Evolutionary conservation across 2,329 filamentous ascomycete species (phyloP).

Genomic region (Pseudogymnoascus sp.): DNA sequence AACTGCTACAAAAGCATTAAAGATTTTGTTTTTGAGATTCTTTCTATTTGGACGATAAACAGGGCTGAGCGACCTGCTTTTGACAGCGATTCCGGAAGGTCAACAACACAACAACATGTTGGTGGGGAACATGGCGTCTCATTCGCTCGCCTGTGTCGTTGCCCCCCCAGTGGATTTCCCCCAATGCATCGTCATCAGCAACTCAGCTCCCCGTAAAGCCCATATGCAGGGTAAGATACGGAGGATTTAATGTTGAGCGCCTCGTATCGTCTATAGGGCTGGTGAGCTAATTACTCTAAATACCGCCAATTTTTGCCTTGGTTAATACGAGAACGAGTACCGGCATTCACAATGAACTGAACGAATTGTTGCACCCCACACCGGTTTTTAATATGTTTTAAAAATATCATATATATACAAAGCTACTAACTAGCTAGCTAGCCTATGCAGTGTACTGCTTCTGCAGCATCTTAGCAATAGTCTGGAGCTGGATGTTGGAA

Average conservation of each 20-base stretch:
- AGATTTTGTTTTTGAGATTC: not conserved
- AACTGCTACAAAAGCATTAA: not conserved
- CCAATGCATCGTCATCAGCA: not conserved
- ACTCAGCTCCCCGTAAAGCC: not conserved
- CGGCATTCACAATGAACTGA: not conserved
- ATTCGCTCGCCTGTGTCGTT: slow-evolving; percentile 7
- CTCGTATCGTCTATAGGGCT: not conserved
- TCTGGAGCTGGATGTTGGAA: slow-evolving; percentile 67
- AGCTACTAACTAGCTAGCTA: not conserved
- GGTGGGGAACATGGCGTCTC: slow-evolving; percentile 5
- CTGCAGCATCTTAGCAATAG: slow-evolving; percentile 65
- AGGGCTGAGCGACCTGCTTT: not conserved
- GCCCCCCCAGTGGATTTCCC: slow-evolving; percentile 3
- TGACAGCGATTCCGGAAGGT: slow-evolving; percentile 11
- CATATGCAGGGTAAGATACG: not conserved
- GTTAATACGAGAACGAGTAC: not conserved
- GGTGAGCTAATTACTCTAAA: not conserved
- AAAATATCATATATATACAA: slow-evolving; percentile 1
- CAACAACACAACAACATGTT: slow-evolving; percentile 9
- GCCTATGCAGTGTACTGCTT: slow-evolving; percentile 57
- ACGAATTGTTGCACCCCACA: not conserved
- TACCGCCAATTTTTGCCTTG: not conserved
- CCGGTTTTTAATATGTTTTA: not conserved
- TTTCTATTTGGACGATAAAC: not conserved
- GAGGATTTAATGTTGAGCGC: slow-evolving; percentile 8